phyloP scores from a whole-genome alignment of 2,329 filamentous ascomycete genomes.

The Penicillium psychrosexuale region DNA sequence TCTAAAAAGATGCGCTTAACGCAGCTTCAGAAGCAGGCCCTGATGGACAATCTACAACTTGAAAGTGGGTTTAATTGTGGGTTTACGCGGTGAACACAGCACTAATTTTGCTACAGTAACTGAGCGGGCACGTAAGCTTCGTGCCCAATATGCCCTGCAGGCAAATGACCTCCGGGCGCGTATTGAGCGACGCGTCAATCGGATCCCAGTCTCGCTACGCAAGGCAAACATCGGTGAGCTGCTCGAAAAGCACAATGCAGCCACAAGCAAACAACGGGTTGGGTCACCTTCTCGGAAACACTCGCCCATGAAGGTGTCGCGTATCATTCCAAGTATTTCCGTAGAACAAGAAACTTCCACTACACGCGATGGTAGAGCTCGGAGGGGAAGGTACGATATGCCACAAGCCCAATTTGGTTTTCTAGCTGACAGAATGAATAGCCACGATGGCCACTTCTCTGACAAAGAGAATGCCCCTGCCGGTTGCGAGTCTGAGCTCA shows the following conservation, averaged over 20 bases:
- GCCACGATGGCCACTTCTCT: conserved; percentile 60
- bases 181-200: conserved; percentile 89
- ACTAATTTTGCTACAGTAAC: conserved; percentile 59
- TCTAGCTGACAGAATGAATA: conserved; percentile 33
- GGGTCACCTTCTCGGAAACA: conserved; percentile 33
- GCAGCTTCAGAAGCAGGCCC: conserved; percentile 72
- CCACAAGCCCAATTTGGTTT: background rate
- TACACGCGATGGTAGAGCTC: conserved; percentile 29
- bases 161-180: conserved; percentile 79
- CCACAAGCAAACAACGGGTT: conserved; percentile 26
- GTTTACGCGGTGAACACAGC: background rate
- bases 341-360: conserved; percentile 30
- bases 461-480: conserved; percentile 72
- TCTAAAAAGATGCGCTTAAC: conserved; percentile 63
- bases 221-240: conserved; percentile 81
- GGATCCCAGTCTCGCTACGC: conserved; percentile 76
- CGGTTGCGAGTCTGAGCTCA: conserved; percentile 43
- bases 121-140: conserved; percentile 79
- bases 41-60: conserved; percentile 85
- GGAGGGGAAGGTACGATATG: conserved; percentile 32
- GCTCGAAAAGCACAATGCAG: conserved; percentile 51
- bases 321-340: conserved; percentile 30
- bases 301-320: conserved; percentile 29
- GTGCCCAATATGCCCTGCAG: conserved; percentile 84
- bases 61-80: conserved; percentile 63